phyloP scores from a whole-genome alignment of 1,284 basidiomycete genomes.

The Chondrostereum purpureum region DNA sequence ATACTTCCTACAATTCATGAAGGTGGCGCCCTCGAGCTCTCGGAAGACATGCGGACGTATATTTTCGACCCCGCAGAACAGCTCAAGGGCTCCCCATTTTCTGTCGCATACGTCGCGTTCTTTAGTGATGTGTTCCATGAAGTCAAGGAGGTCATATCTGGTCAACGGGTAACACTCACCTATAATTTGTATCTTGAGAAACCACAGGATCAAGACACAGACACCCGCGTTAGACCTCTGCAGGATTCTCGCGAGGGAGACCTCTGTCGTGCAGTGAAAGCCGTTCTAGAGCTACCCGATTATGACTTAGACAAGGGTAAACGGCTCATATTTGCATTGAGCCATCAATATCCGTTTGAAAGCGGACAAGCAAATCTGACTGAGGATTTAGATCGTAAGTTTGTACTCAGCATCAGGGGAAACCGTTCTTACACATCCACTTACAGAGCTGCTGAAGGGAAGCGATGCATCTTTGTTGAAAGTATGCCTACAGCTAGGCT shows the following conservation, averaged over 20 bases:
- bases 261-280: neutral
- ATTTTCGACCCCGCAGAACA: slow-evolving; percentile 18
- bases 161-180: slow-evolving; percentile 31
- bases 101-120: slow-evolving; percentile 26
- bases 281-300: neutral
- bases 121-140: slow-evolving; percentile 35
- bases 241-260: neutral
- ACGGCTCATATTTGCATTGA: neutral
- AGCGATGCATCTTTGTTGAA: neutral
- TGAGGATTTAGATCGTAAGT: neutral
- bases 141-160: slow-evolving; percentile 28
- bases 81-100: slow-evolving; percentile 9
- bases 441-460: neutral
- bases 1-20: slow-evolving; percentile 32
- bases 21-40: slow-evolving; percentile 30
- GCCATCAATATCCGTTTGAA: neutral
- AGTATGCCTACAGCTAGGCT: neutral
- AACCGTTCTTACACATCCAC: neutral
- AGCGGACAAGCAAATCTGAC: neutral
- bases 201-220: slow-evolving; percentile 16
- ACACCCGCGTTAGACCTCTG: slow-evolving; percentile 7
- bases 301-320: neutral
- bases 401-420: neutral
- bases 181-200: slow-evolving; percentile 17
- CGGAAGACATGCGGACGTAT: slow-evolving; percentile 21